Evolutionary conservation across 805 yeast species (phyloP).

Genomic region (Lachancea sp.): DNA sequence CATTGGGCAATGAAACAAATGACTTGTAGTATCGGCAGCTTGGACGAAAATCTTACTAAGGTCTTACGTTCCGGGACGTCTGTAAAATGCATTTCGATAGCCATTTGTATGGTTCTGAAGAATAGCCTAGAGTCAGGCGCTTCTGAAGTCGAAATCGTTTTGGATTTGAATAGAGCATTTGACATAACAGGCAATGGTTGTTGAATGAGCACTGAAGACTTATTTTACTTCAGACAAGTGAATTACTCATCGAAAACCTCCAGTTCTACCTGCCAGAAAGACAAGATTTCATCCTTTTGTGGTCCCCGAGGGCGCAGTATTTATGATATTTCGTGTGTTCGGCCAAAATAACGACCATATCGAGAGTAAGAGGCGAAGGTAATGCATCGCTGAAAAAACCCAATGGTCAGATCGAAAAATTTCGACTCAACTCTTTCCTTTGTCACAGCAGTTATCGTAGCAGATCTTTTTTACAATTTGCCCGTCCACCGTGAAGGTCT

Average conservation of each 20-base stretch:
- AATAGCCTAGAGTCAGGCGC: slow-evolving; percentile 55
- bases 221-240: slow-evolving; percentile 41
- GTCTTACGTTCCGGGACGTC: slow-evolving; percentile 32
- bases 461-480: slow-evolving; percentile 20
- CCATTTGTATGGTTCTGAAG: slow-evolving; percentile 44
- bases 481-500: slow-evolving; percentile 26
- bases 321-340: slow-evolving; percentile 45
- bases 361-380: slow-evolving; percentile 35
- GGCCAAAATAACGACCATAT: slow-evolving; percentile 41
- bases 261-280: not conserved
- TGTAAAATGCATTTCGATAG: slow-evolving; percentile 36
- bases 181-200: slow-evolving; percentile 61
- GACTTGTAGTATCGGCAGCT: slow-evolving; percentile 14
- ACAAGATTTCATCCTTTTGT: slow-evolving; percentile 31
- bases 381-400: slow-evolving; percentile 26
- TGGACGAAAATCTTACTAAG: slow-evolving; percentile 14
- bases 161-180: slow-evolving; percentile 35
- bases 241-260: slow-evolving; percentile 52
- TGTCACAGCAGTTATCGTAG: slow-evolving; percentile 22
- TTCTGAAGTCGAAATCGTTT: slow-evolving; percentile 29
- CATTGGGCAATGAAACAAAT: slow-evolving; percentile 8
- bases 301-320: slow-evolving; percentile 78
- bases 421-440: not conserved
- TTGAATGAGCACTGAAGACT: slow-evolving; percentile 52
- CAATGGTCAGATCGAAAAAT: slow-evolving; percentile 6